Conservation (phyloP, 345 rosid genomes). For the Citrus trifoliata region DNA sequence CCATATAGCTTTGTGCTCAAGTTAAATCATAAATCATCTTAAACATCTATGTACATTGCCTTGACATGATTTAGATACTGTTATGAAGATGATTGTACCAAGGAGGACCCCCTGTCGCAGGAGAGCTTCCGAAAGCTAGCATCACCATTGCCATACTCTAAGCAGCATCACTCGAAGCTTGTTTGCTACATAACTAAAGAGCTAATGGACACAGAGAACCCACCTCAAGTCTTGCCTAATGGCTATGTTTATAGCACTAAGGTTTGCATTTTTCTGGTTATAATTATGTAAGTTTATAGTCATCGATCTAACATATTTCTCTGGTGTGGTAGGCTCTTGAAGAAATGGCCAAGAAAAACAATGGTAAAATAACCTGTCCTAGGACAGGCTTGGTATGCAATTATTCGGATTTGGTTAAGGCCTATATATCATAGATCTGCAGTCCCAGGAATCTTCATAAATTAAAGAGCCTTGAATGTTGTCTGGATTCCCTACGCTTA, state of each 20-base stretch:
- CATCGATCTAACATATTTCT: not conserved
- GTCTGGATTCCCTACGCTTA: not conserved
- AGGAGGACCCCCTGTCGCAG: conserved; percentile 94
- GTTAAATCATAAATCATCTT: not conserved
- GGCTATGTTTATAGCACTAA: conserved; percentile 93
- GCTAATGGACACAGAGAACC: conserved; percentile 98
- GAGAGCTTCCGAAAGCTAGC: conserved; percentile 90
- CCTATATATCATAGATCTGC: conserved; percentile 63
- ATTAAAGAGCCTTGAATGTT: not conserved
- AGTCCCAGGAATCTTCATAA: not conserved
- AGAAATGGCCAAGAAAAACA: conserved; percentile 82
- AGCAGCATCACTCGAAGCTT: conserved; percentile 97
- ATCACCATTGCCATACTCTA: conserved; percentile 77
- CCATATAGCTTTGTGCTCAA: not conserved
- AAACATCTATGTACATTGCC: conserved; percentile 6
- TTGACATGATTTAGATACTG: conserved; percentile 64
- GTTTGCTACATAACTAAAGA: conserved; percentile 94
- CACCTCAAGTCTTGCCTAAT: conserved; percentile 95
- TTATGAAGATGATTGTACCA: conserved; percentile 81
- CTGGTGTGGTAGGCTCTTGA: conserved; percentile 67
- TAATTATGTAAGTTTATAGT: not conserved
- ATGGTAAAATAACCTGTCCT: conserved; percentile 81
- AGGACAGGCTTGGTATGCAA: conserved; percentile 66
- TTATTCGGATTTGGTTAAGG: conserved; percentile 76
- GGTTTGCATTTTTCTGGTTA: conserved; percentile 39